Conservation (phyloP, 2,329 filamentous ascomycete species). For the Fusarium decemcellulare region DNA sequence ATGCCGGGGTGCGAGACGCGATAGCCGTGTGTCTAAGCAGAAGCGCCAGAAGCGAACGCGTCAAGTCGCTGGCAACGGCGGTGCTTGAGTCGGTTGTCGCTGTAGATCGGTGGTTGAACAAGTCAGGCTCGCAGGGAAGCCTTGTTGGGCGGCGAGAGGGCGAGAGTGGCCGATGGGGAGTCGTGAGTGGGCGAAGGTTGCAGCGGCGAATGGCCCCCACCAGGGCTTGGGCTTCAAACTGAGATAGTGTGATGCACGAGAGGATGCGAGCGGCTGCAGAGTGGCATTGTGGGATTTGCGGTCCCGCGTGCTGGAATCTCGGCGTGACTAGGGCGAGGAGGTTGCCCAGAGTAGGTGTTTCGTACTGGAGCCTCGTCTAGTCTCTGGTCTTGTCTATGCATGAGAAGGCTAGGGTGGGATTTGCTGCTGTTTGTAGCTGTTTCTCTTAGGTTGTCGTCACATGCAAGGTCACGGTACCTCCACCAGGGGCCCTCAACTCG, state of each 20-base stretch:
- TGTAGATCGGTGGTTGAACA: slow-evolving; percentile 27
- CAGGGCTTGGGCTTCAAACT: background rate
- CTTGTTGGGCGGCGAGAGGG: slow-evolving; percentile 28
- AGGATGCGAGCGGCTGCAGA: background rate
- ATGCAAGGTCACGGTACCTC: slow-evolving; percentile 39
- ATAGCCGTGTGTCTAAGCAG: slow-evolving; percentile 1
- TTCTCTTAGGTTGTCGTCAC: slow-evolving; percentile 32
- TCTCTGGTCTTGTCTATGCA: background rate
- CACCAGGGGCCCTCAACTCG: background rate
- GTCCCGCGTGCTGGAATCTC: background rate
- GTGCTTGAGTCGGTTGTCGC: background rate
- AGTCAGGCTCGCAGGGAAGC: slow-evolving; percentile 29
- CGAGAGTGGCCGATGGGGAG: background rate
- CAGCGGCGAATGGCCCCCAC: slow-evolving; percentile 21
- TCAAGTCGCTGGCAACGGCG: background rate
- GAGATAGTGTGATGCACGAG: background rate
- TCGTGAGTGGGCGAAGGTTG: slow-evolving; percentile 20
- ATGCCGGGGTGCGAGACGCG: slow-evolving; percentile 3
- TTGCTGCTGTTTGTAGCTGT: background rate
- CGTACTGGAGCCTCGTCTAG: background rate
- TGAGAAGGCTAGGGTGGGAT: background rate
- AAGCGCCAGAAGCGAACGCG: slow-evolving; percentile 2
- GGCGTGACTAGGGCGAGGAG: slow-evolving; percentile 1
- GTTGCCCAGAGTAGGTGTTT: slow-evolving; percentile 7
- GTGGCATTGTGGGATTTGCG: slow-evolving; percentile 3